Conservation (phyloP, 495 filamentous ascomycete species). For the Aspergillus bertholletiae region DNA sequence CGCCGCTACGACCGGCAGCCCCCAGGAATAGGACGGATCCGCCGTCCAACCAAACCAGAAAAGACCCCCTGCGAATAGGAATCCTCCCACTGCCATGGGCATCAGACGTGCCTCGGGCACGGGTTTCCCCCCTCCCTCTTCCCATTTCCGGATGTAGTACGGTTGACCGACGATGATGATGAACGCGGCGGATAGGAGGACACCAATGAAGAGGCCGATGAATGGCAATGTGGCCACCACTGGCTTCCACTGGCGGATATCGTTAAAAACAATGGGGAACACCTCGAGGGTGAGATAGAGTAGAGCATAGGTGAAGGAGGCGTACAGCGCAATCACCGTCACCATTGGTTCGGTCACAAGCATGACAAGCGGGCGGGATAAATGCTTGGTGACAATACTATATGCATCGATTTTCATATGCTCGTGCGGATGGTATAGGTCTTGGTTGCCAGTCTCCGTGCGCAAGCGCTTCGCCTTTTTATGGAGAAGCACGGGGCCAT, state of each 20-base stretch:
- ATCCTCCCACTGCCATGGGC: constrained; percentile 53
- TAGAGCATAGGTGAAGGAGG: constrained; percentile 31
- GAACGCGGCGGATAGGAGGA: too few relatives aligned
- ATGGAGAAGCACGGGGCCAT: constrained; percentile 26
- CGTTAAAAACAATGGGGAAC: constrained; percentile 32
- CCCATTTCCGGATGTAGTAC: too few relatives aligned
- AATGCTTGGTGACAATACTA: constrained; percentile 29
- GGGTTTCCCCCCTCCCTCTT: too few relatives aligned
- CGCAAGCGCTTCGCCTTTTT: constrained; percentile 30
- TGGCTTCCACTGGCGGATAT: constrained; percentile 20
- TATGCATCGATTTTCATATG: constrained; percentile 31
- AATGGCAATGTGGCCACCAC: constrained; percentile 26
- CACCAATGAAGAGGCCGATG: constrained; percentile 25
- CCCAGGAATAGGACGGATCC: constrained; percentile 67
- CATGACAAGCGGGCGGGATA: constrained; percentile 35
- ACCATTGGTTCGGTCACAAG: constrained; percentile 41
- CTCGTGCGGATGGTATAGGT: constrained; percentile 39
- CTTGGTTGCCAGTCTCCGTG: constrained; percentile 26
- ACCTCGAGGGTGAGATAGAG: constrained; percentile 31
- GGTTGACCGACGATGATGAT: too few relatives aligned
- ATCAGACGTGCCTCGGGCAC: constrained; percentile 63
- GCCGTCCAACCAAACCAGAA: constrained; percentile 83
- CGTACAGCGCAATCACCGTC: constrained; percentile 34
- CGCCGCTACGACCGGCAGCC: constrained; percentile 68
- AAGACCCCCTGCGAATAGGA: constrained; percentile 65